Evolutionary conservation across 164 flowering plant genomes (phyloP).

Genomic region (Echeveria elegans): DNA sequence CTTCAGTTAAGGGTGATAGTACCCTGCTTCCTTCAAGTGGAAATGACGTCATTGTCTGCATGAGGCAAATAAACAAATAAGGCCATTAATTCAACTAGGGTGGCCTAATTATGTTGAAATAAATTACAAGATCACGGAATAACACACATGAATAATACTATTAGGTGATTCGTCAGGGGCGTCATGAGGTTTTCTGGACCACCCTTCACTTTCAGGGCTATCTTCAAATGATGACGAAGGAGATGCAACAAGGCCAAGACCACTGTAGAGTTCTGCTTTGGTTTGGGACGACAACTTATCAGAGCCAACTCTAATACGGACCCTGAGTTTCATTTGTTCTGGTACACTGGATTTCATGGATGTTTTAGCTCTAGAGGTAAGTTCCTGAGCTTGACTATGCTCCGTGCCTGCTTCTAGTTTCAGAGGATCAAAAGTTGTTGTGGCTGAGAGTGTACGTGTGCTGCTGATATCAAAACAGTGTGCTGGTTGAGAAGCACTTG

Average conservation of each 20-base stretch:
- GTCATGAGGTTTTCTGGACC: conserved; percentile 20
- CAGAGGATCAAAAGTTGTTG: conserved; percentile 13
- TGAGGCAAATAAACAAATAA: conserved; percentile 10
- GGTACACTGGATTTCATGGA: conserved; percentile 19
- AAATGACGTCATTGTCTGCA: conserved; percentile 55
- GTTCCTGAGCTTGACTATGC: conserved; percentile 18
- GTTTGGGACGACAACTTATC: conserved; percentile 43
- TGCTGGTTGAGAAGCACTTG: conserved; percentile 24
- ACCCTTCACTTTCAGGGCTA: conserved; percentile 46
- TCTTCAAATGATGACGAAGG: conserved; percentile 52
- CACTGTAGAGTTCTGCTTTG: conserved; percentile 76
- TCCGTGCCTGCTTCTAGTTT: conserved; percentile 17
- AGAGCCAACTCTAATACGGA: conserved; percentile 70
- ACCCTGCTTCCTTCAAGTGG: conserved; percentile 22
- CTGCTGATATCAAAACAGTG: conserved; percentile 20
- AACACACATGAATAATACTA: conserved; percentile 46
- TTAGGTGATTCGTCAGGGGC: conserved; percentile 42
- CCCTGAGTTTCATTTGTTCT: conserved; percentile 64
- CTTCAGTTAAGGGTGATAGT: conserved; percentile 53
- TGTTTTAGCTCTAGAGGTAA: conserved; percentile 23
- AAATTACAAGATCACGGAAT: conserved; percentile 7
- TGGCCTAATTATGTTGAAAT: neutral
- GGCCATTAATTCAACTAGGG: neutral
- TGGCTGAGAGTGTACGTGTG: conserved; percentile 11
- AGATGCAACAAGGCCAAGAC: conserved; percentile 68